Base-by-base conservation (phyloP, 1,284 basidiomycete species). In the Ganoderma resinaceum region DNA sequence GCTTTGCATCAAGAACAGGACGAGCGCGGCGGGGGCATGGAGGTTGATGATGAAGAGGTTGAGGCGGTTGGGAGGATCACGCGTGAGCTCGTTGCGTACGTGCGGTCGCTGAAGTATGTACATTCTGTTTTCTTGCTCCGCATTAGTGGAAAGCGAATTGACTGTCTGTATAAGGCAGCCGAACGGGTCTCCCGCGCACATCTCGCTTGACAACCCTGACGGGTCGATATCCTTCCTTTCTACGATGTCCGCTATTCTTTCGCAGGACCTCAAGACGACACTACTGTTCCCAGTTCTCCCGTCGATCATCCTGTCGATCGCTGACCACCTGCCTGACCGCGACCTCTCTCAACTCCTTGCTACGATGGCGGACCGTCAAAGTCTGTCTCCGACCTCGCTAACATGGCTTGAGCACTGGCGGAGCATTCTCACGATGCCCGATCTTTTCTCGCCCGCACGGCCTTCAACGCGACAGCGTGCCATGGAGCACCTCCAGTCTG, bases 371-470 rank as follows among this genome's bases (percentile, higher is more conserved):
- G 85, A 88, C 58, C 87, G 90, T 67, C 87, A 90, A 69, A 85
- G 87, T 59, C 82, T 94, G 42, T 89, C 86, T 3, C 92, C 92
- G 0, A 89, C 89, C 16, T 88, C 89, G 0, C 85, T 89, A 0
- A 83, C 87, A 11, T 94, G 92, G 92, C 78, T 93, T 29, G 79
- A 80, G 7, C 88, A 90, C 74, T 93, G 92, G 91, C 76, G 80
- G 46, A 82, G 74, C 37, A 80, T 94, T 2, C 76, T 93, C 26
- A 79, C 78, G n/a, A 88, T 87, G 69, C 76, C 83, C 8, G 82
- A 80, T 5, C 79, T 91, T 11, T 82, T 87, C 73, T 79, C 82
- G 43, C 69, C 80, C 0, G 74, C 82, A 7, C 83, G 87, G 20
- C 86, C 88, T 0, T 71, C 83, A n/a, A 93, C 92, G 1, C 82